Percentiles rank a stretch among this genome's conserved stretches.
phyloP scores from a whole-genome alignment of 371 early-diverging fungal genomes.

The Synchytrium microbalum region DNA sequence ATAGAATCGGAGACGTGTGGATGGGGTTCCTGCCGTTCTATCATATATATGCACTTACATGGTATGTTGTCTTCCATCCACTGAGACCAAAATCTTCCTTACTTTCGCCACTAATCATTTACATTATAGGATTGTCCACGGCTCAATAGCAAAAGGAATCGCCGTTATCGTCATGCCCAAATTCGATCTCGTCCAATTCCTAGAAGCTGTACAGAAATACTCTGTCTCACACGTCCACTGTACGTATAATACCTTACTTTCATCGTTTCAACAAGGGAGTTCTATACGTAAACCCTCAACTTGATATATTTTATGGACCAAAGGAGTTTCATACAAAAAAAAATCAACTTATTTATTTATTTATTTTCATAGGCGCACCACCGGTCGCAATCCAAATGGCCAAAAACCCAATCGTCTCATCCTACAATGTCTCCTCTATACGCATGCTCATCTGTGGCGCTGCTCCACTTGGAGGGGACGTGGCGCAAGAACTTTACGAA shows the following conservation, averaged over 20 bases:
- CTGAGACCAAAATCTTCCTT: too few species aligned
- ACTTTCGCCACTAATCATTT: not conserved
- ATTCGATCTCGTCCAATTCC: constrained; percentile 28
- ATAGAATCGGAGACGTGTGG: constrained; percentile 27
- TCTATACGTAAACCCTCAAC: too few species aligned
- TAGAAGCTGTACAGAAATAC: constrained; percentile 55
- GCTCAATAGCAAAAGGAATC: constrained; percentile 11
- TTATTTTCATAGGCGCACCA: too few species aligned
- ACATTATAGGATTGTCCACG: constrained; percentile 1
- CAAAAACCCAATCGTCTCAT: constrained; percentile 47
- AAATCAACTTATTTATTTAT: too few species aligned
- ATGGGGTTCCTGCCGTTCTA: not conserved
- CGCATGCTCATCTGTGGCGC: constrained; percentile 60
- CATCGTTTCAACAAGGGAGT: too few species aligned
- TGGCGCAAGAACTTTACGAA: constrained; percentile 40
- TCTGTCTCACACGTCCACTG: constrained; percentile 60
- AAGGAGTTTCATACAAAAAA: too few species aligned
- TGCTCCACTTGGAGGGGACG: constrained; percentile 65
- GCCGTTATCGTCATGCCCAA: not conserved
- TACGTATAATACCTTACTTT: too few species aligned
- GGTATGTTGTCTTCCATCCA: too few species aligned
- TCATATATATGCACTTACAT: not conserved
- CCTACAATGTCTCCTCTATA: constrained; percentile 58
- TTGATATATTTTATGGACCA: too few species aligned
- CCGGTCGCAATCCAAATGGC: constrained; percentile 59